Percentiles rank a stretch among this genome's conserved stretches.
phyloP scores from a whole-genome alignment of 2,329 filamentous ascomycete genomes.

The Scorias spongiosa region DNA sequence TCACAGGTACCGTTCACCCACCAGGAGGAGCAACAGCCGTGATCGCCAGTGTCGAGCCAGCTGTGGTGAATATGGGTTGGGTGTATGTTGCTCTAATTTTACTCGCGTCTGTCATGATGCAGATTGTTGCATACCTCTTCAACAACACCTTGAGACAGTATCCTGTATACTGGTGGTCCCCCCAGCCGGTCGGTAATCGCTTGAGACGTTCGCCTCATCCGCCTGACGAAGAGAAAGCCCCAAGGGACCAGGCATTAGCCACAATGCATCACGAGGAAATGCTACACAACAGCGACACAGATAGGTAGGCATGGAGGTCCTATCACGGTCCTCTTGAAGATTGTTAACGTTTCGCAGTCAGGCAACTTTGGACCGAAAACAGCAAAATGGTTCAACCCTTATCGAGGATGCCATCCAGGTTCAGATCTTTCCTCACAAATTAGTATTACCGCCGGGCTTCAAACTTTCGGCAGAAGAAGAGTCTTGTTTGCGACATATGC shows the following conservation, averaged over 20 bases:
- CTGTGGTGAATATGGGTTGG: slow-evolving; percentile 31
- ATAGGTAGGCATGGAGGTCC: no score
- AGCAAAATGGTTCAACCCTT: no score
- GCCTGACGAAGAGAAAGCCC: slow-evolving; percentile 2
- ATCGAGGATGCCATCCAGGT: no score
- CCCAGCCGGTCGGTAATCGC: slow-evolving; percentile 17
- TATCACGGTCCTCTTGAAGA: no score
- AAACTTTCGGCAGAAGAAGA: no score
- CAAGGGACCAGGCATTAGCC: slow-evolving; percentile 5
- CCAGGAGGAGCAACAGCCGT: slow-evolving; percentile 35
- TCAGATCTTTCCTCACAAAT: no score
- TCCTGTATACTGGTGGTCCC: slow-evolving; percentile 36
- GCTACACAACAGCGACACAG: slow-evolving; percentile 5
- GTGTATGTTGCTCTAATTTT: slow-evolving; percentile 28
- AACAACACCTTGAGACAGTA: slow-evolving; percentile 34
- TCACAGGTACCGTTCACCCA: slow-evolving; percentile 35
- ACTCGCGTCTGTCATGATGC: slow-evolving; percentile 28
- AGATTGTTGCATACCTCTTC: slow-evolving; percentile 25
- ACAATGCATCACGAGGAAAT: slow-evolving; percentile 1
- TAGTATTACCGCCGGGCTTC: no score
- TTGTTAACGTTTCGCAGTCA: no score
- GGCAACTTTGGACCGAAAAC: no score
- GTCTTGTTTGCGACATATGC: no score
- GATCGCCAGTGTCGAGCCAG: slow-evolving; percentile 26
- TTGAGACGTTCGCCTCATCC: slow-evolving; percentile 4